Evolutionary conservation across 306 rosid genomes (phyloP), one percentile per base, ranked within the genome.

Genomic region (Quercus cerris): DNA sequence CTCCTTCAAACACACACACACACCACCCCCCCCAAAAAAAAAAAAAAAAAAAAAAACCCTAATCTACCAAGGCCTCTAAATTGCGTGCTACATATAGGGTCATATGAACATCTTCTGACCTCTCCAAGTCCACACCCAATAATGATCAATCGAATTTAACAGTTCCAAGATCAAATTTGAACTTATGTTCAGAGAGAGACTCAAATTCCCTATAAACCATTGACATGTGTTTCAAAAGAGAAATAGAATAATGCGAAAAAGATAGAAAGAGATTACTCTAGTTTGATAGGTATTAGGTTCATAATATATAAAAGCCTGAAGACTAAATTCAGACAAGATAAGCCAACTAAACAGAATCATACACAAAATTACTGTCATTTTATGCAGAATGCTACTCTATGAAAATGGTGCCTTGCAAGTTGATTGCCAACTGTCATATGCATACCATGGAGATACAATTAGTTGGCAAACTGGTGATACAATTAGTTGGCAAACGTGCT

Each of bases 331-430:
- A 17, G 23, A 20, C 54, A 51, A 72, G 73, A 66, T 35, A 73
- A 69, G 74, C 52, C 80, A 59, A 51, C 70, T 75, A 71, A 71
- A 54, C 23, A 44, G 38, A 14, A 66, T 57, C 4, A 23, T 55
- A 73, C 10, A 49, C 69, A 54, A 22, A 74, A 28, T 54, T 28
- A 14, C n/a, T 20, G 62, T 61, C 44, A 33, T 63, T 81, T 75
- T 85, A 61, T 68, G 85, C 86, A 83, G 20, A 25, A 66, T 59
- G 75, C 84, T 79, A 76, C 20, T 56, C 78, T 61, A 67, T 30
- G 28, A 77, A 82, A 73, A 20, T 8, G 4, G 30, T 23, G 38
- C 59, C 56, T 3, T 51, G 19, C 59, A 52, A 55, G 23, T 19
- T n/a, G 1, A 23, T 23, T 9, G 6, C 23, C 54, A 23, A 25